These are phyloP conservation scores for Paracoccidioides brasiliensis DNA, from an alignment of 2,329 filamentous ascomycete genomes.

Conservation along the genomic window DNA sequence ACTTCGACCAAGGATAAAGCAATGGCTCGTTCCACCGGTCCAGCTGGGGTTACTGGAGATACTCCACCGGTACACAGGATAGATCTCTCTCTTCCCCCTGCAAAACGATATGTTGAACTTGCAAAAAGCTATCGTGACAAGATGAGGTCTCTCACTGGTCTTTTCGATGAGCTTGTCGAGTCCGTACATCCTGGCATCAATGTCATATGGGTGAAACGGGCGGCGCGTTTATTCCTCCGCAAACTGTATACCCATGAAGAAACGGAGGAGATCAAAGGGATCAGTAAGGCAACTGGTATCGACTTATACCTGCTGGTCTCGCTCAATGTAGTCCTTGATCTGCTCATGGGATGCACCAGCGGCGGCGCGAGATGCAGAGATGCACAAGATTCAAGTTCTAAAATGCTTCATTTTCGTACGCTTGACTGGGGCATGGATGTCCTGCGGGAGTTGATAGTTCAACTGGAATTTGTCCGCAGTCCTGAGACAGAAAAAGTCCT, in stretches of 20 bases:
- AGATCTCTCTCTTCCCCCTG: conserved; percentile 42
- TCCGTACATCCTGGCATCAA: conserved; percentile 18
- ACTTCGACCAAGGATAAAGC: background rate
- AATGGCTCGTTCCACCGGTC: background rate
- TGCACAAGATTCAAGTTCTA: conserved; percentile 9
- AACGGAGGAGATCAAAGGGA: conserved; percentile 48
- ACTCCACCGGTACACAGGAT: conserved; percentile 34
- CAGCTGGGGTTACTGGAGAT: conserved; percentile 4
- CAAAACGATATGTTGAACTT: conserved; percentile 39
- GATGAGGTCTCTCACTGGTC: conserved; percentile 31
- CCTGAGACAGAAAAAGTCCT: conserved; percentile 24
- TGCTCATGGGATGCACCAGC: conserved; percentile 53
- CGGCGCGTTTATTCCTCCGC: conserved; percentile 38
- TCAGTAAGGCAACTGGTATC: conserved; percentile 39
- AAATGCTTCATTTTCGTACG: conserved; percentile 30
- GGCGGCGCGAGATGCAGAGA: conserved; percentile 30
- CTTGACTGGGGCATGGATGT: conserved; percentile 44
- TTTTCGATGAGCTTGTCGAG: conserved; percentile 41
- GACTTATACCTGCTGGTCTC: conserved; percentile 48
- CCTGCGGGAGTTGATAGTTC: conserved; percentile 38
- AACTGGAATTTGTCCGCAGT: conserved; percentile 37
- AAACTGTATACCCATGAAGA: conserved; percentile 43
- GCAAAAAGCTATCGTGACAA: conserved; percentile 33
- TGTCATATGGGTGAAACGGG: conserved; percentile 17
- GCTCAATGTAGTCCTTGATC: conserved; percentile 50